Base-by-base conservation (phyloP, 179 eudicot species). In the Amaranthus tricolor region DNA sequence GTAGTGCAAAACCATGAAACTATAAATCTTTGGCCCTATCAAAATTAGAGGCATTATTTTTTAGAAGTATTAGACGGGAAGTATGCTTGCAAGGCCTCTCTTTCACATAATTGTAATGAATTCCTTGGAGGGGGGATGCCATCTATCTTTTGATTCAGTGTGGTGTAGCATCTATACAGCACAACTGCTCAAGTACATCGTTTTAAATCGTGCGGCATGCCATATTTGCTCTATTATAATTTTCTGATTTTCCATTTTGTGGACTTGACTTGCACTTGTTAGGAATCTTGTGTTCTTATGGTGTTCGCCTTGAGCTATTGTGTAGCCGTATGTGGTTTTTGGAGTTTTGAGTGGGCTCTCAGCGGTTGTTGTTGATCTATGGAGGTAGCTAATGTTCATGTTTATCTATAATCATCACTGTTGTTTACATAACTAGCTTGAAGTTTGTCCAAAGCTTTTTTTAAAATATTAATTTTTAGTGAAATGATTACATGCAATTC, bases 311-410 rank as follows among this genome's bases (percentile, higher is more conserved):
- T 62, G 21, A 62, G 59, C 40, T 62, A 62, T 31, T 62, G 24
- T 62, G 17, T 73, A 20, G 67, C 58, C 75, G 61, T 60, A 21
- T 73, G 68, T 9, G 9, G 62, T 8, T 59, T 17, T 58, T 58
- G 62, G 21, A 17, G 62, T 5, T 31, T 40, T 31, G 48, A 48
- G 48, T 6, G 16, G 6, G 47, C 15, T 14, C 9, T 1, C 40
- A 13, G 45, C 0, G 52, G 15, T n/a, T 45, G 14, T 65, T n/a
- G 6, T 0, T 15, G 3, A 7, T n/a, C 17, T 24, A 10, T 3
- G 13, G 19, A n/a, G 31, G 40, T 45, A 9, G n/a, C 4, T n/a
- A 45, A 8, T 14, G 52, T 66, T 17, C 19, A 12, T 6, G 16
- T 64, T 6, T 44, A 15, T 64, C 1, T 31, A 13, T 62, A 17